Evolutionary conservation across 2,329 filamentous ascomycete species (phyloP).

Genomic region (Nigrospora sphaerica): DNA sequence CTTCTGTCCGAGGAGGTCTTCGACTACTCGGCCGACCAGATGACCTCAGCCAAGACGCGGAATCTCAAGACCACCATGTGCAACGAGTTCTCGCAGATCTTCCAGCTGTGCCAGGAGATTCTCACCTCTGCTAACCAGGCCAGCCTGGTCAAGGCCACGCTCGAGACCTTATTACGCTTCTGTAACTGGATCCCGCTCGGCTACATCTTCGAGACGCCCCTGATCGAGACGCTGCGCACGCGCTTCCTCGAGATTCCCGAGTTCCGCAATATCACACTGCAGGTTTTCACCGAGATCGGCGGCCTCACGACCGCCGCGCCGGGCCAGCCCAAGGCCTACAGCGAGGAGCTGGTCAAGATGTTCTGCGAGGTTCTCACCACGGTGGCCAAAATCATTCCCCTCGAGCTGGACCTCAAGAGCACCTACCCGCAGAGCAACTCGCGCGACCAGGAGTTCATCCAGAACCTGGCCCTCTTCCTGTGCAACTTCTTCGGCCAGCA

Average conservation of each 20-base stretch:
- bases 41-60: conserved; percentile 96
- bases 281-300: conserved; percentile 95
- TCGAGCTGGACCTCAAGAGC: conserved; percentile 81
- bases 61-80: conserved; percentile 99
- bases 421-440: conserved; percentile 91
- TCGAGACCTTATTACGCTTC: conserved; percentile 92
- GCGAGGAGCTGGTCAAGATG: conserved; percentile 96
- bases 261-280: conserved; percentile 93
- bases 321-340: conserved; percentile 65
- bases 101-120: conserved; percentile 94
- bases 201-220: conserved; percentile 95
- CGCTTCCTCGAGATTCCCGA: conserved; percentile 90
- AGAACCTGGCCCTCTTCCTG: conserved; percentile 91
- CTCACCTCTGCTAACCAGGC: conserved; percentile 82
- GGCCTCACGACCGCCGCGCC: conserved; percentile 76
- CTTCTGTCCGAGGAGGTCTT: conserved; percentile 97
- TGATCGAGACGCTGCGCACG: conserved; percentile 90
- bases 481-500: conserved; percentile 97
- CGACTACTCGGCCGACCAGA: conserved; percentile 96
- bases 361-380: conserved; percentile 94
- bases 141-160: conserved; percentile 88
- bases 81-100: conserved; percentile 96
- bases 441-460: conserved; percentile 93
- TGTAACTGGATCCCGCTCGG: conserved; percentile 98
- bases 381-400: conserved; percentile 87